phyloP scores from a whole-genome alignment of 2,329 filamentous ascomycete species.

The Magnaporthiopsis incrustans region DNA sequence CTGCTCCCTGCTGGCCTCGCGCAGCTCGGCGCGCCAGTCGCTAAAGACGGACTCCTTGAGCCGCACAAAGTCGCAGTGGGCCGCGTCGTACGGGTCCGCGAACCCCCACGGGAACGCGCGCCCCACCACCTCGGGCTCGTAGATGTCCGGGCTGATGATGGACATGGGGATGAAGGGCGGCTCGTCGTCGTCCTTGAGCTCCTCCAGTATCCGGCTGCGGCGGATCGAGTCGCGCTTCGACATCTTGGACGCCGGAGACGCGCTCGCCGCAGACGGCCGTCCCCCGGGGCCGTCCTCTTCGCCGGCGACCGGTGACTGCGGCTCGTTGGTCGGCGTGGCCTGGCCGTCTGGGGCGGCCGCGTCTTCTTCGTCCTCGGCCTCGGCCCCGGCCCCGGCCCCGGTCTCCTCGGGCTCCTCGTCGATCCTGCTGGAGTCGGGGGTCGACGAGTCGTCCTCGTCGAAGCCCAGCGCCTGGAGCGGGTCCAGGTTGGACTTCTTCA shows the following conservation, averaged over 20 bases:
- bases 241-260: constrained; percentile 25
- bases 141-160: constrained; percentile 87
- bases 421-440: constrained; percentile 39
- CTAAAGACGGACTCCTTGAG: constrained; percentile 88
- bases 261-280: constrained; percentile 12
- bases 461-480: constrained; percentile 80
- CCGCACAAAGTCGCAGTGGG: constrained; percentile 88
- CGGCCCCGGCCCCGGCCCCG: too few relatives aligned
- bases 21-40: constrained; percentile 87
- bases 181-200: constrained; percentile 42
- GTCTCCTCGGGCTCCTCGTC: constrained; percentile 44
- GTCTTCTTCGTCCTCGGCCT: constrained; percentile 21
- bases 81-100: constrained; percentile 81
- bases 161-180: constrained; percentile 76
- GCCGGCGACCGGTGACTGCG: background rate
- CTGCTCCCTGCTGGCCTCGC: constrained; percentile 80
- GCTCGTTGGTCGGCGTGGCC: background rate
- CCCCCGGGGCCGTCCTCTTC: constrained; percentile 16
- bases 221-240: constrained; percentile 40
- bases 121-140: constrained; percentile 71
- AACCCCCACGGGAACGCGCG: constrained; percentile 96
- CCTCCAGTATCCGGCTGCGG: constrained; percentile 37
- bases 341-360: constrained; percentile 12
- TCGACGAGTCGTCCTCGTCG: constrained; percentile 60
- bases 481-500: constrained; percentile 80